A percentile compares a stretch with the other conserved stretches of the same genome.
Conservation (phyloP, 441 rosid genomes). For the Pelargonium myrrhifolium region DNA sequence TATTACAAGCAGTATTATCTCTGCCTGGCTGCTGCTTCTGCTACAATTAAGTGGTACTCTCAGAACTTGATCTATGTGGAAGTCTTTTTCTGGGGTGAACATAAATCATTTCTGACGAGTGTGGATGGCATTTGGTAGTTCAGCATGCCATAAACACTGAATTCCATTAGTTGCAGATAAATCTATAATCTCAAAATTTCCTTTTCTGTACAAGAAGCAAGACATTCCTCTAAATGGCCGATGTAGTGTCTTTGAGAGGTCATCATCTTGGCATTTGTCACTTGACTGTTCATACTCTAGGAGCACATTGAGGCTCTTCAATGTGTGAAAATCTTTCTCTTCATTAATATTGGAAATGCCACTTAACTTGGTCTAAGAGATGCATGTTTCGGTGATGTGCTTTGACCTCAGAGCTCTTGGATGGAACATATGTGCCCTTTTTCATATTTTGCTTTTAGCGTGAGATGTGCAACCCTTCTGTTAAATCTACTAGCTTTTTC, state of each 20-base stretch:
- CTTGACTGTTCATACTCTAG: neutral
- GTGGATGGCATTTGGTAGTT: constrained; percentile 3
- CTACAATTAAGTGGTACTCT: constrained; percentile 80
- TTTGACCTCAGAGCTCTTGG: neutral
- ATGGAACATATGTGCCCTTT: neutral
- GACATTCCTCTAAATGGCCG: no score
- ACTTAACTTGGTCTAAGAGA: no score
- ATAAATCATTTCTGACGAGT: neutral
- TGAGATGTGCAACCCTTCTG: neutral
- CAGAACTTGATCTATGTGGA: constrained; percentile 14
- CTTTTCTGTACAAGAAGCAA: no score
- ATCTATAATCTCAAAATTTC: no score
- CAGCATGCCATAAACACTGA: no score
- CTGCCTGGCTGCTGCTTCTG: constrained; percentile 88
- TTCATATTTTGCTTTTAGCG: neutral
- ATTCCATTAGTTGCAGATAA: no score
- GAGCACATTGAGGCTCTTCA: neutral
- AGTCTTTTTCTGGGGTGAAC: constrained; percentile 12
- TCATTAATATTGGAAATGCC: no score
- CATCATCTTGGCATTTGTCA: neutral
- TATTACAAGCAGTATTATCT: constrained; percentile 97
- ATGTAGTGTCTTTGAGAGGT: neutral
- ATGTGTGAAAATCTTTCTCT: neutral
- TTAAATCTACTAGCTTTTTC: neutral
- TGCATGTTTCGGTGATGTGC: no score